phyloP scores from a whole-genome alignment of 1,284 basidiomycete species.

The Austropuccinia psidii region DNA sequence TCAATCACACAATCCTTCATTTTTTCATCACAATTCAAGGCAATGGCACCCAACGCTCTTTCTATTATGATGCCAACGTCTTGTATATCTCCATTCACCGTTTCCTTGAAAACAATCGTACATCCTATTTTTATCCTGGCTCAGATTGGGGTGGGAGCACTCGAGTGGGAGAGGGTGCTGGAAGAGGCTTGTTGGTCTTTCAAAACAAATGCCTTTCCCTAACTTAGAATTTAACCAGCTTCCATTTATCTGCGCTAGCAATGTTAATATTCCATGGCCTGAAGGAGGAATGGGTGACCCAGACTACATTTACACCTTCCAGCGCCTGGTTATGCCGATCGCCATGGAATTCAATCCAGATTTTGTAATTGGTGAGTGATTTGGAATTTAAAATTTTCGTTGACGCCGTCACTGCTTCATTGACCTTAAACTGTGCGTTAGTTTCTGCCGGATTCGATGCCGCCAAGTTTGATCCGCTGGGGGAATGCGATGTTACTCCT shows the following conservation, averaged over 20 bases:
- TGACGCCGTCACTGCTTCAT: background rate
- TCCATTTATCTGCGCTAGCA: conserved; percentile 52
- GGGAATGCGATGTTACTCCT: conserved; percentile 81
- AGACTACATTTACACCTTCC: conserved; percentile 95
- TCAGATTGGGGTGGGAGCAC: conserved; percentile 78
- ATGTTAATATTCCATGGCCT: conserved; percentile 95
- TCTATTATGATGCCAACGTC: conserved; percentile 80
- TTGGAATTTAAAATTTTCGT: background rate
- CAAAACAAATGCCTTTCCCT: background rate
- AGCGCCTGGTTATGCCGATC: conserved; percentile 92
- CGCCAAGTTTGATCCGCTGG: conserved; percentile 82
- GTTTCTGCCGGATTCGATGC: conserved; percentile 98
- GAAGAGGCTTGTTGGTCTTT: conserved; percentile 67
- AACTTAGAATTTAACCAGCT: background rate
- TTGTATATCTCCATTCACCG: conserved; percentile 96
- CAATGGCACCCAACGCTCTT: conserved; percentile 93
- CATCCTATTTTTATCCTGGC: conserved; percentile 80
- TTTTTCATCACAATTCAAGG: conserved; percentile 55
- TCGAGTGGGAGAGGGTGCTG: conserved; percentile 73
- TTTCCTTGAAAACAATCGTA: conserved; percentile 59
- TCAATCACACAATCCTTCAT: background rate
- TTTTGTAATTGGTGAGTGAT: conserved; percentile 75
- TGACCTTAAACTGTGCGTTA: too few relatives aligned
- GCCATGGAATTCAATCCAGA: conserved; percentile 93
- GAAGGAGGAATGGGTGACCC: conserved; percentile 78